Evolutionary conservation across 352 stramenopile species (phyloP).

Genomic region (Phytophthora lateralis): DNA sequence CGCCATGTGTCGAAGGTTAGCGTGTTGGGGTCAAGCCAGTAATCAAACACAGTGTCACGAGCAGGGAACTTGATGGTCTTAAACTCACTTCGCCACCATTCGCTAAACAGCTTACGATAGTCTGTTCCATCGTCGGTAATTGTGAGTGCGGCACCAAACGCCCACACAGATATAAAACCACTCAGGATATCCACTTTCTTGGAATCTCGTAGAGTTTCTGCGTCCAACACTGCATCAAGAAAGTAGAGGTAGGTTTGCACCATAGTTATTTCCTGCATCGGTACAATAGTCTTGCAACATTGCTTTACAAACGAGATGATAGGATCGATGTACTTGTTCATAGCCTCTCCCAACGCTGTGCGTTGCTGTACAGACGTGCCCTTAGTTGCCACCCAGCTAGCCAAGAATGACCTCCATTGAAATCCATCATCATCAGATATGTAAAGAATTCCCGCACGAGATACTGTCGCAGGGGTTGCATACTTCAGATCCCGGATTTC

Average conservation of each 20-base stretch:
- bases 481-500: constrained; percentile 96
- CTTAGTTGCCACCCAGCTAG: constrained; percentile 89
- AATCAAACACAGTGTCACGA: constrained; percentile 96
- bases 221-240: constrained; percentile 85
- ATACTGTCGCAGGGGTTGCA: constrained; percentile 95
- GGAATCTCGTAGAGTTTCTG: constrained; percentile 58
- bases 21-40: constrained; percentile 93
- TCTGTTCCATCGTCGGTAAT: constrained; percentile 93
- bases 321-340: constrained; percentile 90
- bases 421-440: constrained; percentile 92
- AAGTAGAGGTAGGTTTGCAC: constrained; percentile 94
- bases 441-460: constrained; percentile 95
- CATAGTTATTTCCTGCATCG: constrained; percentile 90
- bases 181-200: constrained; percentile 87
- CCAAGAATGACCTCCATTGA: constrained; percentile 93
- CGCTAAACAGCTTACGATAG: constrained; percentile 93
- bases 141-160: constrained; percentile 88
- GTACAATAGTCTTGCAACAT: constrained; percentile 89
- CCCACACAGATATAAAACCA: constrained; percentile 94
- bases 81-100: constrained; percentile 94
- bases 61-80: constrained; percentile 95
- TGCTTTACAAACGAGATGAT: constrained; percentile 89
- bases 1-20: constrained; percentile 93
- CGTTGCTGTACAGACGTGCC: constrained; percentile 61
- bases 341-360: constrained; percentile 49